Evolutionary conservation across 768 basidiomycete species (phyloP).

Genomic region (Boletellus emodensis): DNA sequence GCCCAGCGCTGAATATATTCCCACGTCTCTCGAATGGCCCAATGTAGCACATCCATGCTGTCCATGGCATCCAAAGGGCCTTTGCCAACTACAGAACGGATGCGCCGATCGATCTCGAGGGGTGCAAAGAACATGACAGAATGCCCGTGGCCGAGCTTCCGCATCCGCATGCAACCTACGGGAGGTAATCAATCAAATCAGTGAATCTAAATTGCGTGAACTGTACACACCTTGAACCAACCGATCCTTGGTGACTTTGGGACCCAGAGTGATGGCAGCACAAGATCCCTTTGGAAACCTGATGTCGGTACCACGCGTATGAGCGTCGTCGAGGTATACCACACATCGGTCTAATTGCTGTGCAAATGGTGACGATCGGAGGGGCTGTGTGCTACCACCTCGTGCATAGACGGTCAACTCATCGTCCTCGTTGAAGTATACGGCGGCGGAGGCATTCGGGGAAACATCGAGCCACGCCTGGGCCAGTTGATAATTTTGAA

Average conservation of each 20-base stretch:
- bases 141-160: constrained; percentile 42
- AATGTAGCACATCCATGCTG: constrained; percentile 35
- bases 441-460: background rate
- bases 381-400: background rate
- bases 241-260: too few relatives aligned
- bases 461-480: background rate
- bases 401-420: background rate
- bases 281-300: constrained; percentile 20
- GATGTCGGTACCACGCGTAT: constrained; percentile 34
- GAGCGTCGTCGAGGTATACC: constrained; percentile 34
- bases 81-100: constrained; percentile 26
- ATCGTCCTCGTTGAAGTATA: background rate
- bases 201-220: background rate
- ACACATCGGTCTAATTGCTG: constrained; percentile 27
- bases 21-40: constrained; percentile 43
- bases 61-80: background rate
- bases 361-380: background rate
- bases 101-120: constrained; percentile 33
- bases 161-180: constrained; percentile 49
- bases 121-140: constrained; percentile 44
- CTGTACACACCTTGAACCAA: too few relatives aligned
- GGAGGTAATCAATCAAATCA: background rate
- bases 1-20: constrained; percentile 34
- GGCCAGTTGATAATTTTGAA: background rate
- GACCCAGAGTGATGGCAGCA: too few relatives aligned